Evolutionary conservation across 1,284 basidiomycete genomes (phyloP), one percentile per base, ranked within the genome.

Genomic region (Malassezia psittaci): DNA sequence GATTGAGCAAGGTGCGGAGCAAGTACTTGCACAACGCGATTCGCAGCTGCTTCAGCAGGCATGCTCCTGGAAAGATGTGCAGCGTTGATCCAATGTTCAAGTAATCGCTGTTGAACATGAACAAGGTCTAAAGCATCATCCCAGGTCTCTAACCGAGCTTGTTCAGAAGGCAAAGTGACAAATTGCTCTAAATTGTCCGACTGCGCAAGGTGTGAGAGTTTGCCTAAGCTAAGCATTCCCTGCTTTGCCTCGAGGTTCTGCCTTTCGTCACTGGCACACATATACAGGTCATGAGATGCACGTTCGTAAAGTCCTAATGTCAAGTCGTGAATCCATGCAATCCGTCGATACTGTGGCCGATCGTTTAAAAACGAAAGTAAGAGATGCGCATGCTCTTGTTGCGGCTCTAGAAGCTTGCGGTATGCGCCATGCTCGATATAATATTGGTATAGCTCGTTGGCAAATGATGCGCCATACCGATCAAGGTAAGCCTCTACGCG

Each of bases 161-260:
- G 74, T 29, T 58, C 48, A 0, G 54, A 55, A 11, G 59, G 57
- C 16, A 41, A 56, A 15, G 54, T 48, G 7, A 67, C 43, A 8
- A 32, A 38, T 4, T 36, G 39, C 18, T 66, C 63, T 12, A 60
- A 44, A 36, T 60, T 48, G 2, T 40, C 16, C 16, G 65, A 51
- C 15, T 53, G 49, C 7, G 87, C 86, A 8, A 96, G 79, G 55
- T 87, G 83, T 0, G 86, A 80, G 6, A 98, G 81, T 77, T 96
- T 96, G 41, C 86, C 86, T 32, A 98, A 82, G 67, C 89, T 91
- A 52, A 93, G 81, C 80, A 90, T 85, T 47, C 93, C 79, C 88
- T 94, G 47, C 40, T 69, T 46, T 39, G 61, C 60, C 16, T 39
- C 36, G 35, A 64, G 16, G 12, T 41, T 35, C 76, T 84, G 84